Evolutionary conservation across 768 basidiomycete species (phyloP).

Genomic region (Lactarius hengduanensis): DNA sequence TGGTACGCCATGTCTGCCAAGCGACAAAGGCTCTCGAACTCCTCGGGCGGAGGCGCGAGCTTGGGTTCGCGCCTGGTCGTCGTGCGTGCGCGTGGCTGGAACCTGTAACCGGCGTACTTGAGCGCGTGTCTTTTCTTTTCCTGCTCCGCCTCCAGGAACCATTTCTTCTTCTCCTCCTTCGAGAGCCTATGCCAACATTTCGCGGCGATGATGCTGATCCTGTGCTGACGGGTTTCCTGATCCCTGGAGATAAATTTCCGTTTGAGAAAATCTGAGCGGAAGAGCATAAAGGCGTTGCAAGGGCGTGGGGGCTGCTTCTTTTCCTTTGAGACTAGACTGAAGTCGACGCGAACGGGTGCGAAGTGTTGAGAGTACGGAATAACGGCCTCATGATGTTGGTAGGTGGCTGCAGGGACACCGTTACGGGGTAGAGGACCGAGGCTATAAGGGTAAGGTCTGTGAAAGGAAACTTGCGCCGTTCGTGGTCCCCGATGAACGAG

Average conservation of each 20-base stretch:
- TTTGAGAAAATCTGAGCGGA: slow-evolving; percentile 51
- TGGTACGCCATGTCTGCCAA: slow-evolving; percentile 18
- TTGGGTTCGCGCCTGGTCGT: slow-evolving; percentile 21
- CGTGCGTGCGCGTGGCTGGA: slow-evolving; percentile 33
- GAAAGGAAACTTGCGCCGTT: neutral
- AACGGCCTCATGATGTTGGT: neutral
- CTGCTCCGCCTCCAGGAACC: slow-evolving; percentile 37
- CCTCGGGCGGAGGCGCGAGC: slow-evolving; percentile 28
- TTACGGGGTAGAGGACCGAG: neutral
- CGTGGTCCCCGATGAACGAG: neutral
- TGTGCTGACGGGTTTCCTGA: slow-evolving; percentile 53
- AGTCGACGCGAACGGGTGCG: neutral
- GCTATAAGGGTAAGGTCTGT: neutral
- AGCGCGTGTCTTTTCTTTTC: slow-evolving; percentile 34
- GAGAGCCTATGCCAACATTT: slow-evolving; percentile 51
- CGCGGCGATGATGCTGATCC: slow-evolving; percentile 52
- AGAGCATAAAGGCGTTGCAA: slow-evolving; percentile 58
- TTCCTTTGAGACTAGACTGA: slow-evolving; percentile 6
- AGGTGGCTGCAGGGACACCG: neutral
- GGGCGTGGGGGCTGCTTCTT: slow-evolving; percentile 46
- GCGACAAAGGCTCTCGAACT: slow-evolving; percentile 32
- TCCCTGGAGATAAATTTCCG: slow-evolving; percentile 42
- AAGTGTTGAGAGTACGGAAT: neutral
- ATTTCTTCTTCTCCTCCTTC: slow-evolving; percentile 37
- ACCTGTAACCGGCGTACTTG: slow-evolving; percentile 36